A percentile compares a stretch with the other conserved stretches of the same genome.
Conservation (phyloP, 2,329 filamentous ascomycete genomes). For the Aaosphaeria arxii region DNA sequence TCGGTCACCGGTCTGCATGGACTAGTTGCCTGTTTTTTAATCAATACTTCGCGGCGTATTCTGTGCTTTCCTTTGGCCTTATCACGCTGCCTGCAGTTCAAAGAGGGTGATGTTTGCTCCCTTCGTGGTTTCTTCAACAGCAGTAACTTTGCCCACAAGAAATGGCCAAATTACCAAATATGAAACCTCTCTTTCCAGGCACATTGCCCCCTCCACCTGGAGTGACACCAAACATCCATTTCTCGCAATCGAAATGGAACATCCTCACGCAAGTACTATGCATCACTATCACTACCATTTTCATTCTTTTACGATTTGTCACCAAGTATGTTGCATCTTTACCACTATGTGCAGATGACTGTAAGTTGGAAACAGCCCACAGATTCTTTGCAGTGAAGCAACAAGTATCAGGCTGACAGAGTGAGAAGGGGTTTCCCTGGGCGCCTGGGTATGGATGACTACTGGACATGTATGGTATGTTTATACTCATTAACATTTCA, state of each 20-base stretch:
- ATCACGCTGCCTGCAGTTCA: neutral
- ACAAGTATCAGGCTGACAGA: too few relatives aligned
- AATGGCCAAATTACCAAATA: neutral
- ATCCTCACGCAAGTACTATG: neutral
- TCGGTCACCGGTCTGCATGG: too few relatives aligned
- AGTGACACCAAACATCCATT: neutral
- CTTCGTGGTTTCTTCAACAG: neutral
- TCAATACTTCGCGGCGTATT: too few relatives aligned
- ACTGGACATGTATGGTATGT: too few relatives aligned
- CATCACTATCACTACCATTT: neutral
- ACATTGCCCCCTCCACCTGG: neutral
- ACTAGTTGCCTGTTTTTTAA: too few relatives aligned
- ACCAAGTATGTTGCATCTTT: neutral
- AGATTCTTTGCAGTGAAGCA: too few relatives aligned
- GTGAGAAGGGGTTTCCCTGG: too few relatives aligned
- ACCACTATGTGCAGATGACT: too few relatives aligned
- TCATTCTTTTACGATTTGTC: neutral
- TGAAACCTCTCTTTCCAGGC: neutral
- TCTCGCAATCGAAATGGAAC: constrained; percentile 1
- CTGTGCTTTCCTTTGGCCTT: neutral
- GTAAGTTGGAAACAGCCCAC: too few relatives aligned
- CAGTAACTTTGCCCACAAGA: neutral
- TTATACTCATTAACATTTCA: too few relatives aligned
- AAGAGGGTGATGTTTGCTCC: neutral
- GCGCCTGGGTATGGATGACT: too few relatives aligned